These are phyloP conservation scores for Daldinia loculata DNA, from an alignment of 495 filamentous ascomycete genomes.

Conservation along the genomic window DNA sequence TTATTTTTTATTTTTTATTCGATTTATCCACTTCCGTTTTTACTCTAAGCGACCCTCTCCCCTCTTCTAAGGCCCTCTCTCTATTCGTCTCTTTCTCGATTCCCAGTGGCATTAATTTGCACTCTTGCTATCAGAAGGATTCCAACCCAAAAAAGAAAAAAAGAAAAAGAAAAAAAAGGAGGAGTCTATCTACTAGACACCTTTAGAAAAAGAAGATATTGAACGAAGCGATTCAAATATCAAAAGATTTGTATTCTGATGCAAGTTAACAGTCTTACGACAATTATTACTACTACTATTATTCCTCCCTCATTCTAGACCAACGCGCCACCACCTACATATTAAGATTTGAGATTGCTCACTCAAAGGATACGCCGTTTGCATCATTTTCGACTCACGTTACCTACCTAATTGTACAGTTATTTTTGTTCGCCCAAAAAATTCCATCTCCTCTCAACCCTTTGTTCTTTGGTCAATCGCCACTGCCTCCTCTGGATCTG, in stretches of 20 bases:
- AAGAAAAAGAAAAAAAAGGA: neutral
- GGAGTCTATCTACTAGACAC: neutral
- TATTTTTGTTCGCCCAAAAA: conserved; percentile 10
- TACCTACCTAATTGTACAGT: conserved; percentile 28
- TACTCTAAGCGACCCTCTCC: neutral
- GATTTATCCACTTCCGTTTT: conserved; percentile 4
- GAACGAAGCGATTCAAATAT: conserved; percentile 32
- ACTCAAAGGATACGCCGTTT: conserved; percentile 45
- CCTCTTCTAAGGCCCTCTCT: conserved; percentile 34
- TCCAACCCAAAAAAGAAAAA: conserved; percentile 8
- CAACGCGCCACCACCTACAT: conserved; percentile 21
- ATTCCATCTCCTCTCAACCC: conserved; percentile 43
- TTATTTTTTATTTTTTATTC: conserved; percentile 17
- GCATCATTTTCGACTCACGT: conserved; percentile 47
- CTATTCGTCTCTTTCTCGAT: conserved; percentile 41
- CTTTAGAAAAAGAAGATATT: conserved; percentile 1
- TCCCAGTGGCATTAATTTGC: conserved; percentile 59
- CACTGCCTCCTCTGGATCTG: conserved; percentile 43
- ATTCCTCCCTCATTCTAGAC: conserved; percentile 28
- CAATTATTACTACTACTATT: conserved; percentile 22
- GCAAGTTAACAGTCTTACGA: conserved; percentile 40
- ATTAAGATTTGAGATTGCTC: conserved; percentile 12
- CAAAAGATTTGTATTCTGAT: conserved; percentile 18
- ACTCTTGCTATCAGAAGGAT: conserved; percentile 51
- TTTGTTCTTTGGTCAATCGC: conserved; percentile 48